Base-by-base conservation (phyloP, 441 rosid genomes). In the Mallotus repandus region DNA sequence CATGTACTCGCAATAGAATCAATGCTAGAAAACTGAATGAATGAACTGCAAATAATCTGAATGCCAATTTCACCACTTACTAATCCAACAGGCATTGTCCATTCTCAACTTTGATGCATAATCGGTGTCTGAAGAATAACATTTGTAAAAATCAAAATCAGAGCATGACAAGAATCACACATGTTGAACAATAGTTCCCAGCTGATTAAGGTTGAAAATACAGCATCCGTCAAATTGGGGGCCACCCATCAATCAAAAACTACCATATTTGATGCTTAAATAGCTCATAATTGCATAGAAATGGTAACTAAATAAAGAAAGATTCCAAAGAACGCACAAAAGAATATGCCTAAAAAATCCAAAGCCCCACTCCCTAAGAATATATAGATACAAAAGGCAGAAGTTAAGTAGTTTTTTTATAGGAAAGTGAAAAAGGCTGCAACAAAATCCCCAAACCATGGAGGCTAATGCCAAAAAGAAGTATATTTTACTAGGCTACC, bases 241-340 rank as follows among this genome's bases (percentile, higher is more conserved):
- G 16, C 9, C 64, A 45, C 56, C 8, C 38, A 60, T 59, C 66
- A 22, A n/a, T 22, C 60, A 7, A 50, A 60, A 72, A 21, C 43
- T 50, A 49, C 32, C 0, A 61, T 35, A 71, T 61, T 49, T 19
- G 68, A 38, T 38, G 41, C 75, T 63, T 53, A 63, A 70, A 35
- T 18, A 41, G 21, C 14, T 55, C 21, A 52, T 0, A 7, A 52
- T 35, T 32, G 46, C 38, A 49, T 32, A 13, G 61, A 10, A n/a
- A 52, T 41, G 21, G 7, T 35, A 71, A 57, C 25, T 4, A 70
- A 4, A 25, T 60, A 14, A 32, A 32, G 63, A 13, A 59, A 59
- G 63, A 25, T 13, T 59, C 38, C 41, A 25, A 32, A 60, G 10
- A 60, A 32, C 0, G 43, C 32, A 32, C 2, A 60, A 8, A 60